Base-by-base conservation (phyloP, 345 rosid species). In the Salix brachista region DNA sequence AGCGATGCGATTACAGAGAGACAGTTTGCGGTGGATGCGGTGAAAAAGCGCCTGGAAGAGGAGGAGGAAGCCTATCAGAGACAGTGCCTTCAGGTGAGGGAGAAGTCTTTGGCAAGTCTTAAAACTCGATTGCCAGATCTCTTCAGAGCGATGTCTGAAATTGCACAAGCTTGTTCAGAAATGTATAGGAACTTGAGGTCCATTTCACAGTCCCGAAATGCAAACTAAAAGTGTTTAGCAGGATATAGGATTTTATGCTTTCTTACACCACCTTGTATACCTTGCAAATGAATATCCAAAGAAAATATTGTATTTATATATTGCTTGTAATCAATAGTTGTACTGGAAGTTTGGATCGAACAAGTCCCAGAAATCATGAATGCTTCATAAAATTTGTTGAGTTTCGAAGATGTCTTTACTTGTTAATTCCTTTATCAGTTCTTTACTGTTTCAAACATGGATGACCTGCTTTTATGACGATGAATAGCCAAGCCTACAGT, bases 51-150 rank as follows among this genome's bases (percentile, higher is more conserved):
- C 70, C 74, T 94, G 78, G 89, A 87, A 77, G 95, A 93, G 67
- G 97, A 96, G 65, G 89, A 89, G 72, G 91, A 86, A 69, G 88
- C 84, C 9, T 88, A 90, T 80, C 76, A 71, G 64, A 88, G 76
- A 75, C 84, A 76, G 8, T 84, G 97, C 82, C 50, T 65, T n/a
- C 97, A 94, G 73, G 98, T 96, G 70, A 87, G 99, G 80, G 92
- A 89, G 69, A 96, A 93, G 82, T 91, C 98, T 10, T 79, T 93
- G 80, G 76, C 80, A 5, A 96, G 90, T 79, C 92, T 93, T 37
- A 86, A 78, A 74, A 84, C 86, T 74, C 89, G 91, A 42, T 79
- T 96, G 81, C 98, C 97, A 0, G 98, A 91, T 79, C 89, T 96
- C 32, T 96, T 91, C 74, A 70, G 44, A 79, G 87, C 90, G 4